Evolutionary conservation across 2,329 filamentous ascomycete genomes (phyloP).

Genomic region (Zymoseptoria passerinii): DNA sequence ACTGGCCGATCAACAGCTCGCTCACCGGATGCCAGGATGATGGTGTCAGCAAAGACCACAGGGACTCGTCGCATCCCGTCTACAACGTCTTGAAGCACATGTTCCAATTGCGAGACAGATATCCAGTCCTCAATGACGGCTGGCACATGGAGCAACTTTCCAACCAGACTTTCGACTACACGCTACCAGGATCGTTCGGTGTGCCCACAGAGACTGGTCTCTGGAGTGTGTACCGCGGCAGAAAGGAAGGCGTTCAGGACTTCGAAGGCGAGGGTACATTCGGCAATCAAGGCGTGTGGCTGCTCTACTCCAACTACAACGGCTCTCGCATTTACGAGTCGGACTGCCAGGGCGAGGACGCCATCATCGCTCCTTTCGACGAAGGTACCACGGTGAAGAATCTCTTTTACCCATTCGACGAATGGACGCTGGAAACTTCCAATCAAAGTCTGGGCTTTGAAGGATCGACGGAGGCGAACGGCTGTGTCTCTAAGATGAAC

Average conservation of each 20-base stretch:
- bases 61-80: slow-evolving; percentile 54
- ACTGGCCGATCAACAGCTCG: slow-evolving; percentile 50
- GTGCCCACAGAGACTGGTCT: slow-evolving; percentile 50
- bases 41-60: slow-evolving; percentile 50
- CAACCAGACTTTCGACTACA: slow-evolving; percentile 46
- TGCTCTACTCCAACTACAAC: slow-evolving; percentile 45
- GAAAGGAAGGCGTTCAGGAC: slow-evolving; percentile 46
- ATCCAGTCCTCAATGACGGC: slow-evolving; percentile 52
- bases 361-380: slow-evolving; percentile 50
- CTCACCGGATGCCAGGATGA: slow-evolving; percentile 50
- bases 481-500: slow-evolving; percentile 47
- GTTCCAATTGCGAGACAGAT: slow-evolving; percentile 51
- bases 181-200: slow-evolving; percentile 45
- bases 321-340: slow-evolving; percentile 47
- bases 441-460: slow-evolving; percentile 41
- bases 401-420: slow-evolving; percentile 54
- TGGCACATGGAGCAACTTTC: slow-evolving; percentile 49
- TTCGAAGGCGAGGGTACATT: slow-evolving; percentile 32
- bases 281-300: slow-evolving; percentile 44
- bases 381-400: slow-evolving; percentile 51
- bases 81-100: slow-evolving; percentile 54
- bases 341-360: slow-evolving; percentile 45
- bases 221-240: slow-evolving; percentile 51
- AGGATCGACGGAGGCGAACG: slow-evolving; percentile 42
- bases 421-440: slow-evolving; percentile 44